Base-by-base conservation (phyloP, 225 moss, liverwort and hornwort genomes). In the Lunularia cruciata region DNA sequence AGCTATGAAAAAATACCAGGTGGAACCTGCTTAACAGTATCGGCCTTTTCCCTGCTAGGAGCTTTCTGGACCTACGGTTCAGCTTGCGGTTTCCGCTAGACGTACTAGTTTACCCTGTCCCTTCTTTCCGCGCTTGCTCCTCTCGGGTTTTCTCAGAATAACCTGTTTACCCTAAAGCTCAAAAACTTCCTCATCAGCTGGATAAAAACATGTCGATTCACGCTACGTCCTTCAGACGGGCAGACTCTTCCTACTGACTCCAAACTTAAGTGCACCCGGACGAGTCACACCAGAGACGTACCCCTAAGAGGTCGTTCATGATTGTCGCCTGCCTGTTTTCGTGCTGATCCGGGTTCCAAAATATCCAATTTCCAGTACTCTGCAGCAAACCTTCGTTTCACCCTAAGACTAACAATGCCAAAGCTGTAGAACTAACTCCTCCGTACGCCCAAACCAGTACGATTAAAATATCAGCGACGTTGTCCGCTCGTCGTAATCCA, bases 261-360 rank as follows among this genome's bases (percentile, higher is more conserved):
- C 19, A 14, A 6, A 39, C 20, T 3, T 16, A 32, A 52, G 30
- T 28, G 13, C 49, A 25, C 0, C 14, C 31, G 33, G 40, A 30
- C 33, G 22, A 23, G 3, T 33, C 32, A 25, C 38, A 52, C 13
- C 16, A 16, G 8, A 54, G 0, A 48, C 63, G 8, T 78, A 78
- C 78, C 55, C 73, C 73, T 69, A 78, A 69, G 52, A 78, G 73
- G 54, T 78, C 78, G 56, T 78, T 78, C 78, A 78, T 78, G 33
- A 11, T n/a, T 47, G 31, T 13, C 48, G 65, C 47, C 47, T 65
- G 43, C 63, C 28, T 26, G 27, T 12, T 3, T 60, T 60, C 3
- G 10, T 54, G 54, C 54, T 54, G 12, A 52, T 23, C 52, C 52
- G 25, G 54, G 20, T n/a, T 25, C 37, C 20, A 36, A 37, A 60